Base-by-base conservation (phyloP, 23 red algal species). In the Gracilaria caudata region DNA sequence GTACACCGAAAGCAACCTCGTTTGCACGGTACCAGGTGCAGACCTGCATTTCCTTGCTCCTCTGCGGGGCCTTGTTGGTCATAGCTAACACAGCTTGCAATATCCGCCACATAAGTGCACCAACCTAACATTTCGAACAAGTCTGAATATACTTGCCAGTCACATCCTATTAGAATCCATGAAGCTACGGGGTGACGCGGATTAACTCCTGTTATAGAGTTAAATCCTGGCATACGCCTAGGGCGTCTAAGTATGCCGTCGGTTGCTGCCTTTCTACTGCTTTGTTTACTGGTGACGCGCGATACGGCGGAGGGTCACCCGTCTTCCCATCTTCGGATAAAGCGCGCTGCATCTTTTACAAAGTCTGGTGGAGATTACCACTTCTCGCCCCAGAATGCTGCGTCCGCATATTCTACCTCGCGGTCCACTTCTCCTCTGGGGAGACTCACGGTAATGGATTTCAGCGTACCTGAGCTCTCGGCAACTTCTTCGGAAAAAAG, bases 381-480 rank as follows among this genome's bases (percentile, higher is more conserved):
- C 7, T 16, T 36, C 30, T 66, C 61, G 5, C 57, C 23, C 12
- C 29, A 66, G 61, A 25, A 45, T 75, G 43, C 11, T n/a, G 10
- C 35, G 6, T 47, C 70, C 14, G 13, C 20, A 49, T 40, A 75
- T 46, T 32, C 25, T 29, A 17, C 17, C 9, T 44, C 68, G 3
- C 68, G 25, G 20, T 43, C n/a, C 13, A 28, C 39, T 75, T 43
- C 70, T 38, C 40, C 43, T 0, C 17, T 29, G 6, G 70, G 25
- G 70, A 75, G 70, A 49, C 40, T 75, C 16, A 75, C 70, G 21
- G 10, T 75, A 9, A 75, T 75, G 70, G 43, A 75, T 49, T 45
- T 75, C n/a, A 75, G 25, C 43, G 70, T 75, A 45, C 70, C 70
- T 24, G 70, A 46, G 21, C 70, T 75, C 70, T 75, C 70, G 47